Conservation (phyloP, 345 rosid species). For the Melaleuca alternifolia region DNA sequence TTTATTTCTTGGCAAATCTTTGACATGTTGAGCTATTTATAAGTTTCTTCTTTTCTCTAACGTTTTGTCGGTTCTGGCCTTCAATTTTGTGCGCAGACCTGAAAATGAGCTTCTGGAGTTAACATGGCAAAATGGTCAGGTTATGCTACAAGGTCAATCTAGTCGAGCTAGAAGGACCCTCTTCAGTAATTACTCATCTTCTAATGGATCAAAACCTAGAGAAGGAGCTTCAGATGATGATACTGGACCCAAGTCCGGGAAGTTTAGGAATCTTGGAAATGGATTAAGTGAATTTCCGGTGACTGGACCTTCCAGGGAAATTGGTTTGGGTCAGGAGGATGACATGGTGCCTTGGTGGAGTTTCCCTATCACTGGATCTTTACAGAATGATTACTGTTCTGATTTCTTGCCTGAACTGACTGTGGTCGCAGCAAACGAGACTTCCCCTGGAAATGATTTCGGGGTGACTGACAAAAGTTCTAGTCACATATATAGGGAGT, state of each 20-base stretch:
- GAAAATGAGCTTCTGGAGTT: slow-evolving; percentile 56
- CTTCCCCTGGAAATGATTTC: slow-evolving; percentile 23
- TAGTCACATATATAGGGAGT: slow-evolving; percentile 13
- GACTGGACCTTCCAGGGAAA: slow-evolving; percentile 34
- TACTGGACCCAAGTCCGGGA: slow-evolving; percentile 15
- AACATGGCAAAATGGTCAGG: slow-evolving; percentile 75
- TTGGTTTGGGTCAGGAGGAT: slow-evolving; percentile 50
- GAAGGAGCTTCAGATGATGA: slow-evolving; percentile 14
- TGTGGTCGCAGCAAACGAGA: slow-evolving; percentile 39
- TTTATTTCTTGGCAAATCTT: background rate
- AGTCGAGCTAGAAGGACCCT: slow-evolving; percentile 30
- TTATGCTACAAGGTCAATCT: slow-evolving; percentile 51
- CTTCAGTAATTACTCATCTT: slow-evolving; percentile 7
- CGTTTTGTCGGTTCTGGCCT: background rate
- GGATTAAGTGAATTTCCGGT: slow-evolving; percentile 36
- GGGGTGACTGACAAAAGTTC: slow-evolving; percentile 19
- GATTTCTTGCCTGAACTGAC: slow-evolving; percentile 53
- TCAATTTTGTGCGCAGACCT: slow-evolving; percentile 33
- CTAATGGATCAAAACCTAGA: slow-evolving; percentile 11
- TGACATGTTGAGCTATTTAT: background rate
- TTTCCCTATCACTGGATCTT: slow-evolving; percentile 34
- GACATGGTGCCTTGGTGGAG: slow-evolving; percentile 62
- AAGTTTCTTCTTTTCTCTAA: background rate
- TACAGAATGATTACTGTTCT: slow-evolving; percentile 36
- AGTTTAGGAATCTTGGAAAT: slow-evolving; percentile 13